Conservation (phyloP, 768 basidiomycete species). For the Boletus sensibilis region DNA sequence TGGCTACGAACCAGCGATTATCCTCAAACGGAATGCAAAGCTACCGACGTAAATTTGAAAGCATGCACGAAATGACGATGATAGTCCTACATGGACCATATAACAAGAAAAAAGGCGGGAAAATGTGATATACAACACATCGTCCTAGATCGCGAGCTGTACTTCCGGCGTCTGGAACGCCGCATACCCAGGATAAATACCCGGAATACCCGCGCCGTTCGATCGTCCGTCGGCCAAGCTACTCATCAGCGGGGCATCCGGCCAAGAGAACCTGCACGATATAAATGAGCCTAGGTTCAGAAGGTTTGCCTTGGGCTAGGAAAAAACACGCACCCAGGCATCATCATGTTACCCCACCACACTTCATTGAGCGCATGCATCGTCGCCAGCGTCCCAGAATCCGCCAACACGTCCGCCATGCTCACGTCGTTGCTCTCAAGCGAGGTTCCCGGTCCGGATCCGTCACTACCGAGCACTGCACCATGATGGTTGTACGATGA, state of each 20-base stretch:
- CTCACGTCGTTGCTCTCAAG: constrained; percentile 17
- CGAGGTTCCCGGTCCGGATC: background rate
- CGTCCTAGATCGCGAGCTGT: constrained; percentile 26
- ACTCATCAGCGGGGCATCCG: constrained; percentile 26
- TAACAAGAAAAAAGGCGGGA: background rate
- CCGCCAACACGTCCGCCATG: constrained; percentile 31
- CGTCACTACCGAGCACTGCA: background rate
- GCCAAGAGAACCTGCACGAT: constrained; percentile 32
- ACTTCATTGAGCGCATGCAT: constrained; percentile 71
- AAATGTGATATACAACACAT: too few relatives aligned
- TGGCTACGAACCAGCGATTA: too few relatives aligned
- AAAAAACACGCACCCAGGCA: constrained; percentile 55
- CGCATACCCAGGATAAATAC: constrained; percentile 20
- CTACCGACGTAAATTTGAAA: too few relatives aligned
- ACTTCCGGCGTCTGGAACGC: constrained; percentile 18
- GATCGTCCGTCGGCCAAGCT: constrained; percentile 19
- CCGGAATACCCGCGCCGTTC: constrained; percentile 15
- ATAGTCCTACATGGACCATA: background rate
- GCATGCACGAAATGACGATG: too few relatives aligned
- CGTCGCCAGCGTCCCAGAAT: constrained; percentile 62
- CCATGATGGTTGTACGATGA: constrained; percentile 31
- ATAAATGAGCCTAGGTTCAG: background rate
- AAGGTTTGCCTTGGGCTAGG: too few relatives aligned
- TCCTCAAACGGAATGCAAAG: too few relatives aligned
- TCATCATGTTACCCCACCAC: constrained; percentile 82